Percentiles rank a stretch among this genome's conserved stretches.
Conservation (phyloP, 352 stramenopile genomes). For the Phytopythium helicoides region DNA sequence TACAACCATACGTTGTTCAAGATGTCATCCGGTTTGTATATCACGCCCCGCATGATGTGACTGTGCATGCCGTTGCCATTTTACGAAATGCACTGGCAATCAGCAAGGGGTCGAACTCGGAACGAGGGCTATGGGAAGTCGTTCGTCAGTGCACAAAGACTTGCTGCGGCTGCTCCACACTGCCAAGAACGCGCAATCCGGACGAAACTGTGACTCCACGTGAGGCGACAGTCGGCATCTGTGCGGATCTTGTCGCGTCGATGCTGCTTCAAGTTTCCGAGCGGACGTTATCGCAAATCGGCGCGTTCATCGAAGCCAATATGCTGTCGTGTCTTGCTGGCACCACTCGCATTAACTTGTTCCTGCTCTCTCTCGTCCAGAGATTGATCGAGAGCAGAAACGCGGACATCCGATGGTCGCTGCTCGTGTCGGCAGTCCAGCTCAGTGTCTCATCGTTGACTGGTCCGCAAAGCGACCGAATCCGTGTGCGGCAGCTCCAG, state of each 20-base stretch:
- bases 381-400: constrained; percentile 33
- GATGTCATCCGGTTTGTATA: constrained; percentile 48
- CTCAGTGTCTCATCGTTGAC: constrained; percentile 39
- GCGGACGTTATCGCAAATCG: constrained; percentile 19
- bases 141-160: constrained; percentile 55
- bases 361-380: constrained; percentile 50
- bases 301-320: constrained; percentile 46
- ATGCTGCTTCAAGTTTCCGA: constrained; percentile 24
- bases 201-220: not conserved
- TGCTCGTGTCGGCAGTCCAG: constrained; percentile 35
- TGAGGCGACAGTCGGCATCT: constrained; percentile 26
- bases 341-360: constrained; percentile 45
- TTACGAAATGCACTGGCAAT: constrained; percentile 26
- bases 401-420: constrained; percentile 8
- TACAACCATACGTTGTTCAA: constrained; percentile 39
- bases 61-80: constrained; percentile 23
- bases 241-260: constrained; percentile 46
- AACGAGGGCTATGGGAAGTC: constrained; percentile 39
- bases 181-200: not conserved
- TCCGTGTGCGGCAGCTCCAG: constrained; percentile 51
- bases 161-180: constrained; percentile 42
- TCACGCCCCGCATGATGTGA: constrained; percentile 10
- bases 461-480: constrained; percentile 21
- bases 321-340: constrained; percentile 36
- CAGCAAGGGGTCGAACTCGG: constrained; percentile 7